These are phyloP conservation scores for Lotus japonicus DNA, from an alignment of 306 rosid species.

Conservation along the genomic window DNA sequence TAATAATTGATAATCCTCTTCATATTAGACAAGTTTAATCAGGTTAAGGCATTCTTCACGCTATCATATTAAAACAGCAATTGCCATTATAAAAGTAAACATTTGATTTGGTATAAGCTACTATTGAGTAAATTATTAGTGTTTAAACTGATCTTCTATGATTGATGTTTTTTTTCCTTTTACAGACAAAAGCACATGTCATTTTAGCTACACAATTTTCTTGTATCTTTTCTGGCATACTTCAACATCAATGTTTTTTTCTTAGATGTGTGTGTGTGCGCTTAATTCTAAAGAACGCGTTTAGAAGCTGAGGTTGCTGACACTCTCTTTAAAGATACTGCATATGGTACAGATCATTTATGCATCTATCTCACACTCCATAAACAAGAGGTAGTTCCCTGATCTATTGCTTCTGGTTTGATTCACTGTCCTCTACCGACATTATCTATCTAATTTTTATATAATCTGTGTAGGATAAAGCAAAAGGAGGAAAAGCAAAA, in stretches of 20 bases:
- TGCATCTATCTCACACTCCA: not conserved
- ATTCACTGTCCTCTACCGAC: conserved; percentile 23
- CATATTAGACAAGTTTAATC: not conserved
- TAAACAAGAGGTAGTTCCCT: not conserved
- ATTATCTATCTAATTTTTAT: conserved; percentile 3
- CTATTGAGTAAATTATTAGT: not conserved
- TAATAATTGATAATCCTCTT: not conserved
- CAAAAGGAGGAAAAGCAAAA: not conserved
- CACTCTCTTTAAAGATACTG: conserved; percentile 1
- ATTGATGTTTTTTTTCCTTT: not conserved
- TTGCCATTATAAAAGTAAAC: not conserved
- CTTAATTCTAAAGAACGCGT: conserved; percentile 11
- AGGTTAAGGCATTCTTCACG: not conserved
- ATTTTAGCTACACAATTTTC: not conserved
- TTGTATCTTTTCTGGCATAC: not conserved
- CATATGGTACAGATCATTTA: conserved; percentile 36
- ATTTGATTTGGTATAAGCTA: not conserved
- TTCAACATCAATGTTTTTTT: not conserved
- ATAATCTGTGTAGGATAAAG: not conserved
- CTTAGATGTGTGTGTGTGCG: not conserved
- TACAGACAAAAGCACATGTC: not conserved
- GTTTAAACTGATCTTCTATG: not conserved
- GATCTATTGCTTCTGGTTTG: conserved; percentile 4
- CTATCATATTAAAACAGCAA: not conserved
- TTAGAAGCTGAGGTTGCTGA: not conserved